Evolutionary conservation across 257 asterid species (phyloP).

Genomic region (Asclepias syriaca): DNA sequence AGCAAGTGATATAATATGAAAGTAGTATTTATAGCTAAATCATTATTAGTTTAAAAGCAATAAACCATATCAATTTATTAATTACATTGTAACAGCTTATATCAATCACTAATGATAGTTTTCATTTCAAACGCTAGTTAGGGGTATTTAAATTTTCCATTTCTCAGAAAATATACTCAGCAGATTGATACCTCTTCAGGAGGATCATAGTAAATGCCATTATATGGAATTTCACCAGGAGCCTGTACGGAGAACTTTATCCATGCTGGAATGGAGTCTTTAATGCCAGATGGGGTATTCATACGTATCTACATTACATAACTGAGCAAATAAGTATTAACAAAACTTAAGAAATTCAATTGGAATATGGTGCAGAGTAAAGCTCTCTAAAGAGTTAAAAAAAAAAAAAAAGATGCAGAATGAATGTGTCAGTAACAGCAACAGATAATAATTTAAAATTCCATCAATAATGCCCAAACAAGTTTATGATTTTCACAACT

Average conservation of each 20-base stretch:
- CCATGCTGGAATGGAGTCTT: conserved; percentile 99
- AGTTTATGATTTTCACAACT: neutral
- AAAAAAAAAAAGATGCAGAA: neutral
- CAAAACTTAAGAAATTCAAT: neutral
- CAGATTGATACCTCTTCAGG: conserved; percentile 69
- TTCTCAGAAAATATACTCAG: neutral
- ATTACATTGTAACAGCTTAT: neutral
- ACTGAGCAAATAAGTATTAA: conserved; percentile 14
- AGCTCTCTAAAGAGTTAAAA: neutral
- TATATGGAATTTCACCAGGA: conserved; percentile 90
- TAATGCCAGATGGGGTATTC: conserved; percentile 92
- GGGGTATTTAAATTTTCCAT: neutral
- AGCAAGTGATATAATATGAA: neutral
- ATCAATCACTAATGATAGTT: neutral
- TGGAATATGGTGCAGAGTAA: neutral
- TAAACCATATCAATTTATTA: neutral
- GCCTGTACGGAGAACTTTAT: conserved; percentile 90
- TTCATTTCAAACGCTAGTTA: neutral
- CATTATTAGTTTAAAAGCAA: neutral
- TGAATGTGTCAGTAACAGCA: neutral
- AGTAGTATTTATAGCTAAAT: neutral
- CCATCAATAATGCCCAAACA: neutral
- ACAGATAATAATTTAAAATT: neutral
- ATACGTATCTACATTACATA: conserved; percentile 73
- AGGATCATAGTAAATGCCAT: conserved; percentile 96